Percentiles rank a stretch among this genome's conserved stretches.
Evolutionary conservation across 208 protist genomes (phyloP).

Genomic region (Trypanosoma avium): DNA sequence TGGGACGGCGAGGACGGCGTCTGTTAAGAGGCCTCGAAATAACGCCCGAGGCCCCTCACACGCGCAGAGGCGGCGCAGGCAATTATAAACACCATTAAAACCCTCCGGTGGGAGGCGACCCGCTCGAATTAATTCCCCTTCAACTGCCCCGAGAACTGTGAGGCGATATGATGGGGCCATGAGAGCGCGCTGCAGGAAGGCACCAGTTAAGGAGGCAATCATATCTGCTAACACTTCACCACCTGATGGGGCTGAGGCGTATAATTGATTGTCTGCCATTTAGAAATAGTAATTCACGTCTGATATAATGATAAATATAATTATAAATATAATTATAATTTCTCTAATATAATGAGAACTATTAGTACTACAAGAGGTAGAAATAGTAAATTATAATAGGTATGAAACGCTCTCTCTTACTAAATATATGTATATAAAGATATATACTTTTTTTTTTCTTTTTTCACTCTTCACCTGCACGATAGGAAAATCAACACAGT

Average conservation of each 20-base stretch:
- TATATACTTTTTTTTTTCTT: too few relatives aligned
- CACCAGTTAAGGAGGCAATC: slow-evolving; percentile 40
- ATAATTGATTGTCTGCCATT: slow-evolving; percentile 30
- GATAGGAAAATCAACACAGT: too few relatives aligned
- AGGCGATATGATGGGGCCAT: slow-evolving; percentile 62
- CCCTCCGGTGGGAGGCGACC: slow-evolving; percentile 61
- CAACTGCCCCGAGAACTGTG: slow-evolving; percentile 64
- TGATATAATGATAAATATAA: too few relatives aligned
- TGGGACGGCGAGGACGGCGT: slow-evolving; percentile 60
- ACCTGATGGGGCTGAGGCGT: slow-evolving; percentile 6
- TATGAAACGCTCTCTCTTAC: too few relatives aligned
- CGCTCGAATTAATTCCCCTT: slow-evolving; percentile 74
- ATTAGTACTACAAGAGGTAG: too few relatives aligned
- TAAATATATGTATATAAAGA: too few relatives aligned
- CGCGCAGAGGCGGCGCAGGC: slow-evolving; percentile 52
- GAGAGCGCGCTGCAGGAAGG: slow-evolving; percentile 61
- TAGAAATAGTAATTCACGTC: background rate
- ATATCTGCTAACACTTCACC: slow-evolving; percentile 47
- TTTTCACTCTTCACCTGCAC: too few relatives aligned
- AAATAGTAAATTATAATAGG: too few relatives aligned
- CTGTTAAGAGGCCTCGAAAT: slow-evolving; percentile 64
- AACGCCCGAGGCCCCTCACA: slow-evolving; percentile 59
- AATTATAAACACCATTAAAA: slow-evolving; percentile 54
- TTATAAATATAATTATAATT: slow-evolving; percentile 1
- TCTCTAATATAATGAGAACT: too few relatives aligned